Base-by-base conservation (phyloP, 148 eudicot species). In the Diospyros kaki region DNA sequence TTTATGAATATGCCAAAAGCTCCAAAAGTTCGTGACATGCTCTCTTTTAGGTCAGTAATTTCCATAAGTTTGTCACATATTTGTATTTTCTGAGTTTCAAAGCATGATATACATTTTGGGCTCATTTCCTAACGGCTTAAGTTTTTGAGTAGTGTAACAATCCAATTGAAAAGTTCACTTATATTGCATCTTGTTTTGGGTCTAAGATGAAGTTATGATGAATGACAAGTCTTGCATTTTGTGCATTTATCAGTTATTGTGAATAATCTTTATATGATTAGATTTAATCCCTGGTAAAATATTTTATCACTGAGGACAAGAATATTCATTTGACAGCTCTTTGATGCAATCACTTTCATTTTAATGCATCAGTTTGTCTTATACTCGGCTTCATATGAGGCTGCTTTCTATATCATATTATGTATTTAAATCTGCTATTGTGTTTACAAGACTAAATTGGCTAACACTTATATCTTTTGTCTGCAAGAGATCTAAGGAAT, bases 11-110 rank as follows among this genome's bases (percentile, higher is more conserved):
- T 95, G 97, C 99, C 99, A 56, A 60, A 73, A 62, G 98, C 99
- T 81, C 99, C 99, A 15, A 89, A 82, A 89, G 99, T 95, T 78
- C 94, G 96, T 54, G 86, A 95, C 78, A 95, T 95, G 99, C 91
- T 95, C 68, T 95, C 99, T 71, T 95, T 93, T 73, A 95, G 99
- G 99, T 95, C 69, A 81, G 91, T 82, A 28, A 28, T 78, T 10
- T 14, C 51, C 17, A 64, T 51, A 17, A 53, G 43, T 28, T 28
- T 28, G 28, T 28, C 28, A 28, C 28, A 28, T 28, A 28, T 28
- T 28, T 28, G 28, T 28, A 28, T 28, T 28, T 28, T 28, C 28
- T 28, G 28, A 28, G 28, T 28, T 28, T 28, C 28, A 28, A 28
- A 28, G 28, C 28, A 28, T 28, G 28, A 28, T 28, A 28, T 28